Percentiles rank a stretch among this genome's conserved stretches.
phyloP scores from a whole-genome alignment of 441 rosid species.

The Pelargonium fulgidum region DNA sequence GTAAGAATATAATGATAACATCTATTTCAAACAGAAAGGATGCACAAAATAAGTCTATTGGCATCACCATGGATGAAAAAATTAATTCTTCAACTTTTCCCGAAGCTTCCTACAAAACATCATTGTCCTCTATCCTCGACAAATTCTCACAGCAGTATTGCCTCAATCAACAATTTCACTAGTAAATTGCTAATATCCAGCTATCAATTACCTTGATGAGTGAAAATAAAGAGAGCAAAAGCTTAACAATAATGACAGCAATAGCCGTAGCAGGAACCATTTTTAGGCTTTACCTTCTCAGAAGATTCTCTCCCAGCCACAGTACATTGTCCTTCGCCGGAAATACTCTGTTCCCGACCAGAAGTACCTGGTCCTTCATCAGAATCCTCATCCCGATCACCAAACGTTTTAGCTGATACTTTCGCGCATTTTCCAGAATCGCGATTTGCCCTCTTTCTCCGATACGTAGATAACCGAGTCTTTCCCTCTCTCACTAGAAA shows the following conservation, averaged over 20 bases:
- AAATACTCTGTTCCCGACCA: not conserved
- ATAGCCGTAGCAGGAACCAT: not conserved
- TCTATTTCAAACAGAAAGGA: too few relatives aligned
- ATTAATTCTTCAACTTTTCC: not conserved
- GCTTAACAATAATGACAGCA: not conserved
- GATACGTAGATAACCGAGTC: not conserved
- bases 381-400: not conserved
- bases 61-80: not conserved
- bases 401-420: not conserved
- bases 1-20: too few relatives aligned
- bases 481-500: not conserved
- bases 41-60: too few relatives aligned
- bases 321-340: not conserved
- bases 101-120: not conserved
- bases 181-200: not conserved
- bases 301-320: not conserved
- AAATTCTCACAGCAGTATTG: not conserved
- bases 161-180: not conserved
- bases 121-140: not conserved
- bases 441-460: not conserved
- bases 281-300: constrained; percentile 2
- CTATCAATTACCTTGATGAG: not conserved
- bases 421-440: not conserved
- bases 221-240: not conserved
- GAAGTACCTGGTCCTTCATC: not conserved